A percentile compares a stretch with the other conserved stretches of the same genome.
These are phyloP conservation scores for Geotrichum klebahnii DNA, from an alignment of 1,139 yeast species.

Conservation along the genomic window DNA sequence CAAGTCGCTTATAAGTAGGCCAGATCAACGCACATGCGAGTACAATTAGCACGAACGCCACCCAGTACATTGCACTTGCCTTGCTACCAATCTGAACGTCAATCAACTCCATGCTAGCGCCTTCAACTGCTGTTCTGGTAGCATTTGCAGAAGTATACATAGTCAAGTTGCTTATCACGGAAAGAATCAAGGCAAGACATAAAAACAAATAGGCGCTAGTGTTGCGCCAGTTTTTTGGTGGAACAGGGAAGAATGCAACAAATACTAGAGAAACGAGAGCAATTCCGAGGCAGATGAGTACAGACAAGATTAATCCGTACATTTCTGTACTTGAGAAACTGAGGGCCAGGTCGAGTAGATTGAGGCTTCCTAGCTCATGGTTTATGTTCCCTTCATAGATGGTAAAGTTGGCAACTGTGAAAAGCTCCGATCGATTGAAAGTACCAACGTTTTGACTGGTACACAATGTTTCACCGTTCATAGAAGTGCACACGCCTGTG, in stretches of 20 bases:
- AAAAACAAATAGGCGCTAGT: neutral
- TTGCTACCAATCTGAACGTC: constrained; percentile 48
- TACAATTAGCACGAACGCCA: constrained; percentile 50
- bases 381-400: neutral
- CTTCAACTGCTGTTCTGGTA: constrained; percentile 44
- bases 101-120: constrained; percentile 53
- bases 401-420: constrained; percentile 7
- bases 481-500: constrained; percentile 16
- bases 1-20: neutral
- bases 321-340: neutral
- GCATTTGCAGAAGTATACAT: constrained; percentile 33
- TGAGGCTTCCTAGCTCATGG: constrained; percentile 5
- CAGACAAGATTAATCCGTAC: constrained; percentile 10
- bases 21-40: neutral
- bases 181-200: constrained; percentile 1
- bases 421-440: constrained; percentile 10
- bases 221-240: neutral
- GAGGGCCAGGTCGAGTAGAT: constrained; percentile 5
- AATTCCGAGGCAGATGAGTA: constrained; percentile 7
- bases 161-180: constrained; percentile 2
- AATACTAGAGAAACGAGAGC: constrained; percentile 4
- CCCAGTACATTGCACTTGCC: constrained; percentile 62
- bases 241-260: constrained; percentile 1
- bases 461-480: constrained; percentile 8
- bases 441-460: constrained; percentile 6